These are phyloP conservation scores for Fraxinus velutina DNA, from an alignment of 305 asterid genomes.

Conservation along the genomic window DNA sequence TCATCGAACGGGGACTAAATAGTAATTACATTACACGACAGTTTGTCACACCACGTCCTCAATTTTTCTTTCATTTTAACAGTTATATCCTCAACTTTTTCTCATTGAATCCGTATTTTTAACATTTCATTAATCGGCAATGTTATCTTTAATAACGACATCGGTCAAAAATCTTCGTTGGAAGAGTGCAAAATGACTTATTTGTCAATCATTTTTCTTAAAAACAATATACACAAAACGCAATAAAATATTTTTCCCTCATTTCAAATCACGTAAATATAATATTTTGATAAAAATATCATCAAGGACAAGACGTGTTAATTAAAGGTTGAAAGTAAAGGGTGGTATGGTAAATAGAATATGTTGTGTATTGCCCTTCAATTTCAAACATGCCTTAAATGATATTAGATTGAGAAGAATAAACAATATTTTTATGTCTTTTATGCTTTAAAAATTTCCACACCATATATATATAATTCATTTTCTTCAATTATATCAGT, in stretches of 20 bases:
- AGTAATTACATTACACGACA: background rate
- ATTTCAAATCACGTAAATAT: no score
- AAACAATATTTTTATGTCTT: background rate
- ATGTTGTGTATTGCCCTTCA: background rate
- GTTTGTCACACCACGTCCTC: background rate
- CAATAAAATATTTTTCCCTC: background rate
- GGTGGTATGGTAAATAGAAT: background rate
- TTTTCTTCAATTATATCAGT: no score
- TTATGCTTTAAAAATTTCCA: background rate
- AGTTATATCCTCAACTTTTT: background rate
- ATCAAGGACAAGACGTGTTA: background rate
- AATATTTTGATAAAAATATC: background rate
- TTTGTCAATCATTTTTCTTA: background rate
- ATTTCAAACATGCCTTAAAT: background rate
- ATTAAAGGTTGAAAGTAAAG: background rate
- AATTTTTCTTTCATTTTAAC: background rate
- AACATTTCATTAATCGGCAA: background rate
- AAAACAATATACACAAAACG: background rate
- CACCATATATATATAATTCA: no score
- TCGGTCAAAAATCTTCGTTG: background rate
- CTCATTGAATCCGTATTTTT: background rate
- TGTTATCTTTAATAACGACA: background rate
- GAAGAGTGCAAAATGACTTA: background rate
- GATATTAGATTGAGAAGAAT: background rate
- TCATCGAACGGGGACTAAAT: no score